These are phyloP conservation scores for Suillus subluteus DNA, from an alignment of 768 basidiomycete genomes.

Conservation along the genomic window DNA sequence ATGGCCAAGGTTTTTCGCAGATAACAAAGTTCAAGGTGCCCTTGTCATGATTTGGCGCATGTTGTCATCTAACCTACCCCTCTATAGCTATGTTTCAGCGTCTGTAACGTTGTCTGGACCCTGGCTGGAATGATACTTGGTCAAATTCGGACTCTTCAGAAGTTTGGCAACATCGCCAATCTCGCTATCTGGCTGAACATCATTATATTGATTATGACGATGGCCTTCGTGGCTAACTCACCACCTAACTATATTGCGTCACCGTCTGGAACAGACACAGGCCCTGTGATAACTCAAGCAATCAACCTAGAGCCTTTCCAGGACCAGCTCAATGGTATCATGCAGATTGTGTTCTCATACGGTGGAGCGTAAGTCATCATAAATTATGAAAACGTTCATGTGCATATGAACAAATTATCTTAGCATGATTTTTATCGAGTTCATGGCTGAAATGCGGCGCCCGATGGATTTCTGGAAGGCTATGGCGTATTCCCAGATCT, in stretches of 20 bases:
- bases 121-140: slow-evolving; percentile 55
- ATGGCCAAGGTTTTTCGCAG: slow-evolving; percentile 59
- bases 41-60: neutral
- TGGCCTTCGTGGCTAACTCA: slow-evolving; percentile 61
- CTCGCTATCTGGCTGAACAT: slow-evolving; percentile 57
- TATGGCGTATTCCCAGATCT: slow-evolving; percentile 55
- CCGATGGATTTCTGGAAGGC: slow-evolving; percentile 75
- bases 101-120: slow-evolving; percentile 60
- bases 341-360: slow-evolving; percentile 68
- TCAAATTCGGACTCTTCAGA: slow-evolving; percentile 59
- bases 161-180: slow-evolving; percentile 56
- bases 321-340: slow-evolving; percentile 59
- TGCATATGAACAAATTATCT: slow-evolving; percentile 38
- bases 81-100: slow-evolving; percentile 54
- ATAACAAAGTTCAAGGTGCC: slow-evolving; percentile 48
- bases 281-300: slow-evolving; percentile 21
- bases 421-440: slow-evolving; percentile 30
- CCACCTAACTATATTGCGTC: slow-evolving; percentile 56
- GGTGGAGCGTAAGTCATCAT: slow-evolving; percentile 43
- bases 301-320: slow-evolving; percentile 26
- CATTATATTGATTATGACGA: slow-evolving; percentile 56
- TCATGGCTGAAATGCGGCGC: slow-evolving; percentile 69
- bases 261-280: slow-evolving; percentile 12
- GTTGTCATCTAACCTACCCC: neutral
- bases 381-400: neutral